phyloP scores from a whole-genome alignment of 1,284 basidiomycete genomes.

The Afroboletus lepidellus region DNA sequence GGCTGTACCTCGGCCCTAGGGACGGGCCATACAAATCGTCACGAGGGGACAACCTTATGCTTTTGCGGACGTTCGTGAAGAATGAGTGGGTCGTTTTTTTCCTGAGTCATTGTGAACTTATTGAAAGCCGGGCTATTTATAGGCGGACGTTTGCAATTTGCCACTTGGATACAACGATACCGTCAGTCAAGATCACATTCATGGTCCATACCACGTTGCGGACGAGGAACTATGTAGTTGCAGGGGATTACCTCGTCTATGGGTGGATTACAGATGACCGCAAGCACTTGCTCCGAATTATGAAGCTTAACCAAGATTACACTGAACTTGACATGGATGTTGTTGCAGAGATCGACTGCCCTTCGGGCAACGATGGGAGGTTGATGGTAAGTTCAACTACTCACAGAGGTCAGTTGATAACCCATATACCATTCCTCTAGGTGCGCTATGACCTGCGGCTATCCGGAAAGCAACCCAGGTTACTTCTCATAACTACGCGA shows the following conservation, averaged over 20 bases:
- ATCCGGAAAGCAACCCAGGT: constrained; percentile 26
- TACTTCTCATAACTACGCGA: constrained; percentile 28
- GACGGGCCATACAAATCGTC: constrained; percentile 34
- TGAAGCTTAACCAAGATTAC: constrained; percentile 30
- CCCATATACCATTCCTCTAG: constrained; percentile 12
- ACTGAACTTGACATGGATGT: constrained; percentile 21
- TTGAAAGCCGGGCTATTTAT: background rate
- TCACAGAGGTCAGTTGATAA: background rate
- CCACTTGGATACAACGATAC: constrained; percentile 27
- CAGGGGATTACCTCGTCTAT: constrained; percentile 31
- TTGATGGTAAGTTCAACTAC: constrained; percentile 21
- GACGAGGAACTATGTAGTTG: constrained; percentile 24
- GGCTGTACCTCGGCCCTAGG: constrained; percentile 19
- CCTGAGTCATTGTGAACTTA: background rate
- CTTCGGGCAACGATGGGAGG: constrained; percentile 25
- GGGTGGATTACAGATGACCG: constrained; percentile 34
- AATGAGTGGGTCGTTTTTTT: constrained; percentile 20
- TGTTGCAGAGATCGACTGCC: constrained; percentile 30
- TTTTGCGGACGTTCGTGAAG: constrained; percentile 30
- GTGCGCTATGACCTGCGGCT: constrained; percentile 31
- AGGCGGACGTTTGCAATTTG: constrained; percentile 31
- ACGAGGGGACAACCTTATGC: constrained; percentile 30
- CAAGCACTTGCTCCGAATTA: constrained; percentile 31
- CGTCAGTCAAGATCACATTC: constrained; percentile 30
- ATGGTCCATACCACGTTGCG: constrained; percentile 23